Evolutionary conservation across 2,329 filamentous ascomycete genomes (phyloP).

Genomic region (Cryphonectria radicalis): DNA sequence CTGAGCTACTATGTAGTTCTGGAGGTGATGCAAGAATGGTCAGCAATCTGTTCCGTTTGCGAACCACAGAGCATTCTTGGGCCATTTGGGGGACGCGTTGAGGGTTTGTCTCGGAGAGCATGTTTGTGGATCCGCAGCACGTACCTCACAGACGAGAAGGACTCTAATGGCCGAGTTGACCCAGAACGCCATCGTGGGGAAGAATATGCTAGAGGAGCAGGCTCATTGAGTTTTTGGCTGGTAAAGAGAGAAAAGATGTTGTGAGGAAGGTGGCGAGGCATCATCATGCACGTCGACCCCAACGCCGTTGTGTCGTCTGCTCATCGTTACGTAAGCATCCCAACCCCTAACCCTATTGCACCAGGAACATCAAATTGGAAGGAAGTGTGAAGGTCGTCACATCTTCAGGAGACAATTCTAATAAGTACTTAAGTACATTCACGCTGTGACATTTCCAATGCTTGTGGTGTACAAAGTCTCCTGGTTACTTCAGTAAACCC

Average conservation of each 20-base stretch:
- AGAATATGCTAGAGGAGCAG: not conserved
- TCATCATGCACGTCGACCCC: not conserved
- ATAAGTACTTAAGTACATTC: too few relatives aligned
- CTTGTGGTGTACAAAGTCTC: too few relatives aligned
- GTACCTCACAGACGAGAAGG: conserved; percentile 13
- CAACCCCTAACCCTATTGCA: not conserved
- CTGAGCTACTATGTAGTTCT: conserved; percentile 33
- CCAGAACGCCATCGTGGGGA: not conserved
- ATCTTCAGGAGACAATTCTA: too few relatives aligned
- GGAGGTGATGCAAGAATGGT: not conserved
- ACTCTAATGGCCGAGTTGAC: not conserved
- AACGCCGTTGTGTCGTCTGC: not conserved
- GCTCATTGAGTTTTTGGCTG: not conserved
- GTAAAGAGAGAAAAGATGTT: not conserved
- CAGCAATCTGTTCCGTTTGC: not conserved
- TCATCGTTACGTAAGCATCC: not conserved
- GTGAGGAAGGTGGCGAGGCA: not conserved
- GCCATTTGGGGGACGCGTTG: not conserved
- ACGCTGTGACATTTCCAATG: too few relatives aligned
- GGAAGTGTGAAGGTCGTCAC: not conserved
- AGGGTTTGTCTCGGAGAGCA: not conserved
- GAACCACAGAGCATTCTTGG: not conserved
- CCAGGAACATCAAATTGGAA: not conserved
- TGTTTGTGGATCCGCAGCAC: not conserved
- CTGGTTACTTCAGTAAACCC: too few relatives aligned